Conservation (phyloP, 1,139 yeast genomes). For the Spencermartinsiella ligniputridi region DNA sequence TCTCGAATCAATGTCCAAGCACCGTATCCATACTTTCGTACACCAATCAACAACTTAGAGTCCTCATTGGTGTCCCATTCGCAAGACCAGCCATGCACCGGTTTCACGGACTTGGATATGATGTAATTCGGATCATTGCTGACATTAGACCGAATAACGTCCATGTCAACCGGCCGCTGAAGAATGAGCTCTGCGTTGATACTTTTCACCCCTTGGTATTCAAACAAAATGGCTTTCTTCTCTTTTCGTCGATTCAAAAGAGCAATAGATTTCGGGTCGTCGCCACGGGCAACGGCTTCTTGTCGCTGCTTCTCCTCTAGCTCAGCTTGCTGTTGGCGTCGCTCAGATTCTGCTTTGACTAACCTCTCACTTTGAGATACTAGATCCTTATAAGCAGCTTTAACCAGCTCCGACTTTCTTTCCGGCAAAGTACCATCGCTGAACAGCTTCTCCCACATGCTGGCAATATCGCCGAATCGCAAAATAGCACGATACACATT, state of each 20-base stretch:
- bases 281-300: conserved; percentile 32
- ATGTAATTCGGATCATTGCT: conserved; percentile 47
- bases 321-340: conserved; percentile 60
- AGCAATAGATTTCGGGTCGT: conserved; percentile 3
- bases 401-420: conserved; percentile 78
- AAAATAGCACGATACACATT: conserved; percentile 80
- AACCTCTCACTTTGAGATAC: conserved; percentile 56
- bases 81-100: conserved; percentile 88
- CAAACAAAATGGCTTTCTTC: conserved; percentile 84
- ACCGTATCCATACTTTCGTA: conserved; percentile 90
- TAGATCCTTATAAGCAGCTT: conserved; percentile 70
- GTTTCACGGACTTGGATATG: conserved; percentile 62
- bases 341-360: conserved; percentile 61
- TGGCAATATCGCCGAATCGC: conserved; percentile 73
- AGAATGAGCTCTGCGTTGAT: conserved; percentile 86
- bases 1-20: conserved; percentile 93
- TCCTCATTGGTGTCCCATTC: conserved; percentile 83
- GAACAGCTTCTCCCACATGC: conserved; percentile 77
- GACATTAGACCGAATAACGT: conserved; percentile 53
- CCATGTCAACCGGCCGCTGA: conserved; percentile 79
- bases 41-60: conserved; percentile 80
- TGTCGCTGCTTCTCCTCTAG: conserved; percentile 47
- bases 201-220: conserved; percentile 81
- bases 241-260: conserved; percentile 54
- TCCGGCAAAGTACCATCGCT: conserved; percentile 87